phyloP scores from a whole-genome alignment of 768 basidiomycete genomes.

The Lactarius akahatsu region DNA sequence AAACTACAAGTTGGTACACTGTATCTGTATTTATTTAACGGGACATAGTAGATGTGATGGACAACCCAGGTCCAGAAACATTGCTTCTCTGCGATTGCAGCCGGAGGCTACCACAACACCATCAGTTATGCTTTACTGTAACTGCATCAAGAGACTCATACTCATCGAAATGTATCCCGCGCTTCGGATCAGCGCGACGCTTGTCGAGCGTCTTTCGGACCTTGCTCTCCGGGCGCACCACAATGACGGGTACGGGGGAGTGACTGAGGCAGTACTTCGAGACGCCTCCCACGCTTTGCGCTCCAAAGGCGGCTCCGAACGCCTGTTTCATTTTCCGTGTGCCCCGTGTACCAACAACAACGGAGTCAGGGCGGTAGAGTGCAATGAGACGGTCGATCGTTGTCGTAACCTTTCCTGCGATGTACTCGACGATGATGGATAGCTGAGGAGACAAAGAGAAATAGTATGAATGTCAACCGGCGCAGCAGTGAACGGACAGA shows the following conservation, averaged over 20 bases:
- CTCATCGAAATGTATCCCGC: constrained; percentile 80
- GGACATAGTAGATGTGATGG: constrained; percentile 18
- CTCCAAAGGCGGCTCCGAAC: constrained; percentile 51
- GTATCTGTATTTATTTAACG: constrained; percentile 14
- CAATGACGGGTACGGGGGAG: constrained; percentile 94
- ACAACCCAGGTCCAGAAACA: constrained; percentile 5
- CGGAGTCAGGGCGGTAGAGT: constrained; percentile 85
- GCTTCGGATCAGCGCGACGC: constrained; percentile 83
- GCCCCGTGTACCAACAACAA: constrained; percentile 91
- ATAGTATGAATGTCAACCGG: background rate
- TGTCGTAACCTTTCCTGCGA: constrained; percentile 86
- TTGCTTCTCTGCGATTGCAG: constrained; percentile 18
- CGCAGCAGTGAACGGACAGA: background rate
- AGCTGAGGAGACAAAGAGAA: constrained; percentile 46
- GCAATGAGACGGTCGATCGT: constrained; percentile 92
- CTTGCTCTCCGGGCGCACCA: constrained; percentile 87
- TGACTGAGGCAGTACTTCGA: constrained; percentile 79
- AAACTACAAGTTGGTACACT: background rate
- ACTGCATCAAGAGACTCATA: constrained; percentile 33
- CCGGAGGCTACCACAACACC: background rate
- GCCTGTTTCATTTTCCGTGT: constrained; percentile 53
- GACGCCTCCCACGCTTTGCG: constrained; percentile 61
- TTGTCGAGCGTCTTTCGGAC: constrained; percentile 84
- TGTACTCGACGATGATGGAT: constrained; percentile 90
- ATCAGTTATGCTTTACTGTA: background rate